Conservation (phyloP, 176 grass and related monocot species). For the Aechmea fasciata region DNA sequence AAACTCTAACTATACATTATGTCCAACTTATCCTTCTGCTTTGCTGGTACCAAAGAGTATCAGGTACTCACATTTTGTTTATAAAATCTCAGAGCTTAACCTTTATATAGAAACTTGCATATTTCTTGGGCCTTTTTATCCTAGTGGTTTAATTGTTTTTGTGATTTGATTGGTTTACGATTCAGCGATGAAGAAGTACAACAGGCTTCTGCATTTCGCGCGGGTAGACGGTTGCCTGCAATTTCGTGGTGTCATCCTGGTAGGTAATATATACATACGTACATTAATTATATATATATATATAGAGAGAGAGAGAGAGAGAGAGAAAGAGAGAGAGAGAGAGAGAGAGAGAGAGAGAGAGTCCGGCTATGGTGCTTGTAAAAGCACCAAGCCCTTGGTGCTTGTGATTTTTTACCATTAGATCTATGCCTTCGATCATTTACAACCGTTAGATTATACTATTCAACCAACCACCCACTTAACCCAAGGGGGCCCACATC, state of each 20-base stretch:
- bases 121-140: not conserved
- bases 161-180: not conserved
- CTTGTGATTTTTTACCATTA: too few species aligned
- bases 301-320: too few species aligned
- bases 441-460: too few species aligned
- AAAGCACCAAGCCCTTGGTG: too few species aligned
- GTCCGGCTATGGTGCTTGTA: too few species aligned
- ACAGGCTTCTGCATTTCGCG: conserved; percentile 81
- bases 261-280: conserved; percentile 12
- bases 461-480: too few species aligned
- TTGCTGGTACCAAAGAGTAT: conserved; percentile 79
- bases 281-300: too few species aligned
- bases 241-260: conserved; percentile 91
- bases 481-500: too few species aligned
- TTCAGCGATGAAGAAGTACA: conserved; percentile 88
- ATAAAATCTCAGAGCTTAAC: not conserved
- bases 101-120: not conserved
- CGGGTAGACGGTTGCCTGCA: conserved; percentile 73
- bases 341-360: too few species aligned
- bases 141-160: conserved; percentile 2
- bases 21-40: conserved; percentile 79
- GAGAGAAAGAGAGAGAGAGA: too few species aligned
- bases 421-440: too few species aligned
- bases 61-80: conserved; percentile 37
- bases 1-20: conserved; percentile 77